A percentile compares a stretch with the other conserved stretches of the same genome.
These are phyloP conservation scores for Austropuccinia psidii DNA, from an alignment of 1,284 basidiomycete genomes.

Conservation along the genomic window DNA sequence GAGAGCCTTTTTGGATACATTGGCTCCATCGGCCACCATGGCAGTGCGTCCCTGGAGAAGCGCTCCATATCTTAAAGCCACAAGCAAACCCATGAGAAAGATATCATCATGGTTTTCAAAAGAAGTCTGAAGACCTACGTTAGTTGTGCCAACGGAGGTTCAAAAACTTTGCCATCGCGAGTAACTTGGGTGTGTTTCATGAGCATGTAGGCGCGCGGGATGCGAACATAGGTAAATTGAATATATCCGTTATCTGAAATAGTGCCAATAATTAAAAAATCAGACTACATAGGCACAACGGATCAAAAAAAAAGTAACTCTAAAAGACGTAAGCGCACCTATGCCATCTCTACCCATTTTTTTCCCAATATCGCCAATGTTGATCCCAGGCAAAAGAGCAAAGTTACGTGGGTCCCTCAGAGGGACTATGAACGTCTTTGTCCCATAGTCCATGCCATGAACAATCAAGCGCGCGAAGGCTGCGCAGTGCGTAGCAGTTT, in stretches of 20 bases:
- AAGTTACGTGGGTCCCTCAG: conserved; percentile 53
- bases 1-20: conserved; percentile 46
- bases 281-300: background rate
- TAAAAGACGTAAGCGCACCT: too few relatives aligned
- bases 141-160: conserved; percentile 55
- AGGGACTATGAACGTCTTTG: conserved; percentile 56
- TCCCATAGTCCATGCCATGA: conserved; percentile 54
- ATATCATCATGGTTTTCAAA: background rate
- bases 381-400: conserved; percentile 52
- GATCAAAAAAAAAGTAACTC: conserved; percentile 23
- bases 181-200: conserved; percentile 57
- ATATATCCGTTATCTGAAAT: conserved; percentile 51
- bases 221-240: conserved; percentile 55
- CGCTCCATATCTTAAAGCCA: conserved; percentile 49
- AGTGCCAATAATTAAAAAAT: conserved; percentile 24
- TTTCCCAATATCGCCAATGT: conserved; percentile 56
- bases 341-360: conserved; percentile 58
- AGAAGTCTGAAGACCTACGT: conserved; percentile 45
- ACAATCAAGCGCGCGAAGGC: conserved; percentile 56
- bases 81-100: background rate
- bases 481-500: conserved; percentile 55
- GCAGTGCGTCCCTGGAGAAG: conserved; percentile 54
- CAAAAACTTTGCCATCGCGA: conserved; percentile 50
- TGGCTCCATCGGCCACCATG: conserved; percentile 50
- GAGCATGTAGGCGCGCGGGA: conserved; percentile 56